A percentile compares a stretch with the other conserved stretches of the same genome.
Evolutionary conservation across 202 grass and related monocot species (phyloP).

Genomic region (Setaria italica): DNA sequence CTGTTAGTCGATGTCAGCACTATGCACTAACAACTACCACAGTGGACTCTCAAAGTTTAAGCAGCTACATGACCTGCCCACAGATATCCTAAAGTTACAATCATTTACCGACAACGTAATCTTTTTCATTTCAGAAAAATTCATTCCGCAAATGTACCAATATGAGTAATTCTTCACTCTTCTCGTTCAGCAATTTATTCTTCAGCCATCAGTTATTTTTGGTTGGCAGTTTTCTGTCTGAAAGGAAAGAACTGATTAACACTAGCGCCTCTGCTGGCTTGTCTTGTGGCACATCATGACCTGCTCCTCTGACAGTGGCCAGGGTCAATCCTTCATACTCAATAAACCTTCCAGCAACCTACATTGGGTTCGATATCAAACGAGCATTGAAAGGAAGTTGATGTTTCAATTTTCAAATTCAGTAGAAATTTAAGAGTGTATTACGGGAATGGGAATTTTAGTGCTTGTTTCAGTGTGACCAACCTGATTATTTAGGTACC

Average conservation of each 20-base stretch:
- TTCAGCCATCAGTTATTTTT: slow-evolving; percentile 36
- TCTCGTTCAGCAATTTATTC: neutral
- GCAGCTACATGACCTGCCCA: slow-evolving; percentile 39
- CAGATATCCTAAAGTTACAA: slow-evolving; percentile 55
- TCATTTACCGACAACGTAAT: slow-evolving; percentile 44
- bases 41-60: slow-evolving; percentile 4
- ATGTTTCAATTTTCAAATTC: neutral
- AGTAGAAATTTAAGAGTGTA: neutral
- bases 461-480: neutral
- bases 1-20: slow-evolving; percentile 38
- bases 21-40: slow-evolving; percentile 53
- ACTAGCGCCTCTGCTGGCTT: slow-evolving; percentile 77
- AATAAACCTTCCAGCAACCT: slow-evolving; percentile 89
- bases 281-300: slow-evolving; percentile 82
- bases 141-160: neutral
- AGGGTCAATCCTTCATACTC: slow-evolving; percentile 75
- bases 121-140: neutral
- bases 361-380: slow-evolving; percentile 4
- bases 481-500: slow-evolving; percentile 82
- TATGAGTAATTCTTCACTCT: neutral
- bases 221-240: slow-evolving; percentile 55
- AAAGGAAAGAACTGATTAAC: slow-evolving; percentile 74
- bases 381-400: neutral
- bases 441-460: neutral
- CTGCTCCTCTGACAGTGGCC: slow-evolving; percentile 81